Conservation (phyloP, 495 filamentous ascomycete genomes). For the Aspergillus campestris region DNA sequence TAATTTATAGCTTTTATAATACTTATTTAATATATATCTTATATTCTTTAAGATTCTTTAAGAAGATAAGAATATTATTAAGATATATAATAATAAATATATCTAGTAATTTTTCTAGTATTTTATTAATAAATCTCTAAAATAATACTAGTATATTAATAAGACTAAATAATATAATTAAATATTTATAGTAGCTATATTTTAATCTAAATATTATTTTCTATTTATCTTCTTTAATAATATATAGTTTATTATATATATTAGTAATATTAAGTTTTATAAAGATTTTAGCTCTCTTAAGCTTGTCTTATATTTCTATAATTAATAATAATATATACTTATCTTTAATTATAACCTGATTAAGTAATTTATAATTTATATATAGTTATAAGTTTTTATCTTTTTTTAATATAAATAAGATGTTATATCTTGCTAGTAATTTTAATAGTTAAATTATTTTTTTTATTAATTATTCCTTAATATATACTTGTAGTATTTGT, state of each 20-base stretch:
- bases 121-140: slow-evolving; percentile 6
- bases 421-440: slow-evolving; percentile 1
- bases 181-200: slow-evolving; percentile 9
- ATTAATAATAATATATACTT: background rate
- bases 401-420: slow-evolving; percentile 10
- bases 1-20: too few species aligned
- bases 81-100: too few species aligned
- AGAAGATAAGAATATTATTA: too few species aligned
- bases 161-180: slow-evolving; percentile 11
- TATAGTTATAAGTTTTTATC: slow-evolving; percentile 8
- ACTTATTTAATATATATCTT: too few species aligned
- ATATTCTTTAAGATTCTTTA: too few species aligned
- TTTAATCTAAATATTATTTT: slow-evolving; percentile 13
- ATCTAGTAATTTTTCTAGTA: too few species aligned
- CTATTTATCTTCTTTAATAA: slow-evolving; percentile 10
- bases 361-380: slow-evolving; percentile 8
- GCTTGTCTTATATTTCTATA: background rate
- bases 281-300: background rate
- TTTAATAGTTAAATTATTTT: slow-evolving; percentile 9
- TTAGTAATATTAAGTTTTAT: slow-evolving; percentile 18
- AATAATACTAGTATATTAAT: slow-evolving; percentile 10
- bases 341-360: background rate
- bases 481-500: slow-evolving; percentile 8
- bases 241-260: slow-evolving; percentile 10
- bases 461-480: slow-evolving; percentile 12